Evolutionary conservation across 1,139 yeast species (phyloP).

Genomic region (Taphrina flavorubra): DNA sequence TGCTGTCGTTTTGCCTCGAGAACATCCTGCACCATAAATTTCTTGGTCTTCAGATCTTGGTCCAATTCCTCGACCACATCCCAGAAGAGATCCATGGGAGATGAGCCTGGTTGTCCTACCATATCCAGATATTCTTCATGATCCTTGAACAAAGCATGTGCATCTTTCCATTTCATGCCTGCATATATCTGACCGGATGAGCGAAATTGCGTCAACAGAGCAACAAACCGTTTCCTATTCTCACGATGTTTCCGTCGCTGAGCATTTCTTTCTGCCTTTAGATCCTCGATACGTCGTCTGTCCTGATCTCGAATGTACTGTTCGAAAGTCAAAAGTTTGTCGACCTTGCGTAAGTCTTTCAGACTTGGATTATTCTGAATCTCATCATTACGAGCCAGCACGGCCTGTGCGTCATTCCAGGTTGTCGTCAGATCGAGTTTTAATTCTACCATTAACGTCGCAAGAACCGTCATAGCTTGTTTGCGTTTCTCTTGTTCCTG

Average conservation of each 20-base stretch:
- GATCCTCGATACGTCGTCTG: slow-evolving; percentile 55
- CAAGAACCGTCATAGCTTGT: slow-evolving; percentile 47
- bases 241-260: slow-evolving; percentile 59
- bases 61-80: slow-evolving; percentile 72
- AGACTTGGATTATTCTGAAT: slow-evolving; percentile 67
- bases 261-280: neutral
- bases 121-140: slow-evolving; percentile 66
- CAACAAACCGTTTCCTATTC: slow-evolving; percentile 66
- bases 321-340: slow-evolving; percentile 64
- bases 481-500: slow-evolving; percentile 45
- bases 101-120: slow-evolving; percentile 80
- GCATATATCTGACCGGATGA: slow-evolving; percentile 59
- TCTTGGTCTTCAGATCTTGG: slow-evolving; percentile 62
- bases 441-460: slow-evolving; percentile 49
- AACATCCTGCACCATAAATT: slow-evolving; percentile 64
- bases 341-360: slow-evolving; percentile 60
- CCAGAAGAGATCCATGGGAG: slow-evolving; percentile 77
- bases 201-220: slow-evolving; percentile 55
- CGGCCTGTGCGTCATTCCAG: slow-evolving; percentile 59
- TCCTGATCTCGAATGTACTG: slow-evolving; percentile 57
- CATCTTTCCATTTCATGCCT: slow-evolving; percentile 65
- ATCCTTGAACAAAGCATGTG: slow-evolving; percentile 61
- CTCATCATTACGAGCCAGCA: slow-evolving; percentile 58
- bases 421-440: slow-evolving; percentile 51
- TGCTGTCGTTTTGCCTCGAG: slow-evolving; percentile 53